These are phyloP conservation scores for Exophiala oligosperma DNA, from an alignment of 2,329 filamentous ascomycete genomes.

Conservation along the genomic window DNA sequence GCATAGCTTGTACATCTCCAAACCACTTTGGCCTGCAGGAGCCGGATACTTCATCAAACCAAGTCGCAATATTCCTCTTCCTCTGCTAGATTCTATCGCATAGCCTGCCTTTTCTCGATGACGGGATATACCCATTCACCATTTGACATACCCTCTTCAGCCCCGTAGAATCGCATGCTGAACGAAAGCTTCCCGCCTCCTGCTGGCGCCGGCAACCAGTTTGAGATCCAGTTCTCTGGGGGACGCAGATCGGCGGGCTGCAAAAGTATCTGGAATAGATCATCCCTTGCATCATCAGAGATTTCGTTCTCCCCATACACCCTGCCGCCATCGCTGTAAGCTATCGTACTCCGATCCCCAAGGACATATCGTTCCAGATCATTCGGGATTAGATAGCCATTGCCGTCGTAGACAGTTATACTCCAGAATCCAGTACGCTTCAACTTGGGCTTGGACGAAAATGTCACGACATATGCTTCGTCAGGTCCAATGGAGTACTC, in stretches of 20 bases:
- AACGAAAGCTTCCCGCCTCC: not conserved
- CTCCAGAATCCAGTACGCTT: constrained; percentile 32
- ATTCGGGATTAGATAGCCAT: constrained; percentile 31
- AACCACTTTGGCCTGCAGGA: too few relatives aligned
- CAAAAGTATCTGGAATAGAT: constrained; percentile 31
- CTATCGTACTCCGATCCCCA: not conserved
- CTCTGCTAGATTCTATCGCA: too few relatives aligned
- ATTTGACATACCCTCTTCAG: not conserved
- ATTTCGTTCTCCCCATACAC: not conserved
- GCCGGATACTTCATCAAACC: too few relatives aligned
- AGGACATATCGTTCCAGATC: not conserved
- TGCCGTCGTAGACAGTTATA: constrained; percentile 30
- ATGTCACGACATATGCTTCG: constrained; percentile 27
- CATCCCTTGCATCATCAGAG: not conserved
- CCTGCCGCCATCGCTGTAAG: not conserved
- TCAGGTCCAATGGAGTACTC: not conserved
- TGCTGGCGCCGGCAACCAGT: not conserved
- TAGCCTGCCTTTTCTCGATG: not conserved
- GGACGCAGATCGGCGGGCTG: constrained; percentile 30
- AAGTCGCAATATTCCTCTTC: too few relatives aligned
- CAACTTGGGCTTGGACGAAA: constrained; percentile 28
- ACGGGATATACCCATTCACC: not conserved
- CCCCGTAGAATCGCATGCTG: not conserved
- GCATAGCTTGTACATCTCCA: too few relatives aligned
- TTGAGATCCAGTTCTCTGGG: constrained; percentile 28